Percentiles rank a stretch among this genome's conserved stretches.
Conservation (phyloP, 495 filamentous ascomycete genomes). For the Hypomontagnella submonticulosa region DNA sequence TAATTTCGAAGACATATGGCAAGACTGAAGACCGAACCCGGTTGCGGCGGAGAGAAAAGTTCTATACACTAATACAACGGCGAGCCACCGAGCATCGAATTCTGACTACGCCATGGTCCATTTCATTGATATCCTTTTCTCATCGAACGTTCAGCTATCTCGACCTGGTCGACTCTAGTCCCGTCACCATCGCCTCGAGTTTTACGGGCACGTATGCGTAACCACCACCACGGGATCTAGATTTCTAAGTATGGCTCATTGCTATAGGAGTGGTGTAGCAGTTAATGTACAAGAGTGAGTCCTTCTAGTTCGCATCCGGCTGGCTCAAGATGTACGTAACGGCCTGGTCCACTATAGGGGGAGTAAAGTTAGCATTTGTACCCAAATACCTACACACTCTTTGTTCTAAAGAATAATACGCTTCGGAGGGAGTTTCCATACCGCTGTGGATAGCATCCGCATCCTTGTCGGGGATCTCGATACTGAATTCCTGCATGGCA, state of each 20-base stretch:
- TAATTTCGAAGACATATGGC: not conserved
- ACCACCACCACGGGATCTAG: constrained; percentile 23
- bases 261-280: constrained; percentile 46
- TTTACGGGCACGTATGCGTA: constrained; percentile 21
- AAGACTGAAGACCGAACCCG: constrained; percentile 9
- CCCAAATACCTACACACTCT: too few species aligned
- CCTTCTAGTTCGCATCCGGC: constrained; percentile 75
- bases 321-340: constrained; percentile 95
- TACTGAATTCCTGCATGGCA: constrained; percentile 88
- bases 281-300: constrained; percentile 44
- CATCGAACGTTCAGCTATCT: constrained; percentile 23
- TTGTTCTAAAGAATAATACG: not conserved
- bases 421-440: constrained; percentile 64
- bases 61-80: constrained; percentile 54
- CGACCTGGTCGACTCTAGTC: constrained; percentile 28
- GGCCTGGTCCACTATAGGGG: constrained; percentile 84
- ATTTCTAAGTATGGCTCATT: constrained; percentile 39
- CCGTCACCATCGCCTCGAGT: constrained; percentile 23
- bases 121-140: constrained; percentile 35
- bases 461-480: constrained; percentile 99
- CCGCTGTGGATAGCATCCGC: constrained; percentile 96
- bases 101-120: constrained; percentile 23
- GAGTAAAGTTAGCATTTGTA: constrained; percentile 35
- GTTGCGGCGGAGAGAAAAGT: constrained; percentile 32
- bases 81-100: constrained; percentile 35